Evolutionary conservation across 2,329 filamentous ascomycete genomes (phyloP).

Genomic region (Claviceps monticola): DNA sequence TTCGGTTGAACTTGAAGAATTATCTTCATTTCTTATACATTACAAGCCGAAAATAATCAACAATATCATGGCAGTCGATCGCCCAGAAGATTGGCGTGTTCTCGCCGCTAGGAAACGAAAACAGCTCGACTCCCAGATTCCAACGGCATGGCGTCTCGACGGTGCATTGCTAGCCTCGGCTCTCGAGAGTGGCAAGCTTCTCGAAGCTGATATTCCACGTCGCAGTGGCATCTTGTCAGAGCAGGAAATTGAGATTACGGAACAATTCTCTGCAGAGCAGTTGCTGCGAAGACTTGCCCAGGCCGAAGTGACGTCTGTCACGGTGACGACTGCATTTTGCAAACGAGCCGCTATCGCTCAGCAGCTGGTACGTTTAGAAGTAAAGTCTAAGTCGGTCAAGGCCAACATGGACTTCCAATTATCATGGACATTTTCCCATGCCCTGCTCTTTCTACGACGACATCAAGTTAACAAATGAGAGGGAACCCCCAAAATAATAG

Average conservation of each 20-base stretch:
- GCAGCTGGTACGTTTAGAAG: slow-evolving; percentile 12
- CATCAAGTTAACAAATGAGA: not conserved
- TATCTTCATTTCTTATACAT: no score
- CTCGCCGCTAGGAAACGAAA: not conserved
- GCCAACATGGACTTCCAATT: no score
- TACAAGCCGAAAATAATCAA: no score
- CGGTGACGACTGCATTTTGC: slow-evolving; percentile 21
- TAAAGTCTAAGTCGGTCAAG: not conserved
- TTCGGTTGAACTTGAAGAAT: not conserved
- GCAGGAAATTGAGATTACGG: slow-evolving; percentile 30
- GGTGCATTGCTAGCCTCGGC: not conserved
- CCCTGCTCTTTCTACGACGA: not conserved
- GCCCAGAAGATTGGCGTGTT: not conserved
- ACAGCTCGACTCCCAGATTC: slow-evolving; percentile 1
- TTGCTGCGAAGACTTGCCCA: slow-evolving; percentile 22
- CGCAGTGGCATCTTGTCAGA: slow-evolving; percentile 24
- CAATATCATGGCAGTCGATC: not conserved
- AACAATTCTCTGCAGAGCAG: slow-evolving; percentile 22
- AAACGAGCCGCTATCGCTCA: slow-evolving; percentile 17
- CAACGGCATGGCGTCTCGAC: slow-evolving; percentile 4
- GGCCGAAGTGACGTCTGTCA: slow-evolving; percentile 18
- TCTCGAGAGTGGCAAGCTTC: not conserved
- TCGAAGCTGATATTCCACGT: slow-evolving; percentile 7
- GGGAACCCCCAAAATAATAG: not conserved
- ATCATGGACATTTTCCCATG: no score